Evolutionary conservation across 2,329 filamentous ascomycete genomes (phyloP).

Genomic region (Penicillium sp.): DNA sequence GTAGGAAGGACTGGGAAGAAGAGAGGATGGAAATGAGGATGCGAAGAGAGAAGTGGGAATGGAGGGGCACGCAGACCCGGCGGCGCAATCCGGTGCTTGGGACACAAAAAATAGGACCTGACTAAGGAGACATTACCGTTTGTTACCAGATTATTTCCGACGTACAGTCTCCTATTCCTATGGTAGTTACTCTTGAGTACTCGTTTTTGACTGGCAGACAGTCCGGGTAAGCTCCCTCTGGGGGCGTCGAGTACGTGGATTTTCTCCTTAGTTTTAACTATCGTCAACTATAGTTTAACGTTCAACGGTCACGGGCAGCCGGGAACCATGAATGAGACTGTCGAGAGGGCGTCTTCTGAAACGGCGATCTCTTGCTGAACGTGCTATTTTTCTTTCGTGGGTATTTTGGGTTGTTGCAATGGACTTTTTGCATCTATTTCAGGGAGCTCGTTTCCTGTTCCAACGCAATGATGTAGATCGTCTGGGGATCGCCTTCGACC

Average conservation of each 20-base stretch:
- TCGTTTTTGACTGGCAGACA: too few relatives aligned
- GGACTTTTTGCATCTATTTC: not conserved
- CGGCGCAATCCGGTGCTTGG: conserved; percentile 35
- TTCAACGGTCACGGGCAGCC: not conserved
- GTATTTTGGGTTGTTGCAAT: not conserved
- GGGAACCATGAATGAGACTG: not conserved
- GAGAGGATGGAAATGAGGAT: conserved; percentile 12
- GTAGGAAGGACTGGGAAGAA: conserved; percentile 24
- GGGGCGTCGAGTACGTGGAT: not conserved
- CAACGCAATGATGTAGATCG: conserved; percentile 1
- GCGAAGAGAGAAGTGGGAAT: conserved; percentile 22
- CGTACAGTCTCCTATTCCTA: not conserved
- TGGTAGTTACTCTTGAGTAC: not conserved
- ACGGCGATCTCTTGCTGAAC: not conserved
- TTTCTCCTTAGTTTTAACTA: not conserved
- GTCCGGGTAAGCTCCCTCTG: not conserved
- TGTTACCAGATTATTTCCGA: not conserved
- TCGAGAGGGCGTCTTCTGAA: not conserved
- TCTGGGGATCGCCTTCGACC: not conserved
- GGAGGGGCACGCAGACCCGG: conserved; percentile 32
- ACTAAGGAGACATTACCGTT: conserved; percentile 16
- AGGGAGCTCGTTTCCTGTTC: not conserved
- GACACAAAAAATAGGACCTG: conserved; percentile 5
- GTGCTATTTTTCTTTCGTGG: not conserved
- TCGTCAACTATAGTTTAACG: not conserved